Evolutionary conservation across 108 stramenopile genomes (phyloP).

Genomic region (Ochromonas danica): DNA sequence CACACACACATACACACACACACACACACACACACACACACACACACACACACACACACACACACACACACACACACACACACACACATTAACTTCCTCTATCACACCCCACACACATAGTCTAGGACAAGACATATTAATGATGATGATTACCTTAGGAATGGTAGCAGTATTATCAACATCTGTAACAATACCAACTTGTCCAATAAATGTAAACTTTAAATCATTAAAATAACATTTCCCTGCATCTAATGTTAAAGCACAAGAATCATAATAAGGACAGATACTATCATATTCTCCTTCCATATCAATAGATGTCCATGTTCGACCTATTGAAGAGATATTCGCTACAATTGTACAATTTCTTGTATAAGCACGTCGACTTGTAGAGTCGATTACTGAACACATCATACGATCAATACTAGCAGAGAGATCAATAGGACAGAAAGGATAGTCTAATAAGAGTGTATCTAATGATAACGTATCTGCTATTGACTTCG

Average conservation of each 20-base stretch:
- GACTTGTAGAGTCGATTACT: not conserved
- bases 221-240: constrained; percentile 15
- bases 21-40: no score
- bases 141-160: constrained; percentile 25
- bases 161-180: constrained; percentile 7
- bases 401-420: constrained; percentile 34
- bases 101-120: no score
- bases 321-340: not conserved
- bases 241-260: not conserved
- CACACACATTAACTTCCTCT: no score
- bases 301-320: constrained; percentile 35
- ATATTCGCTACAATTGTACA: not conserved
- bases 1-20: no score
- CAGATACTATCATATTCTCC: constrained; percentile 39
- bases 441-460: constrained; percentile 19
- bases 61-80: no score
- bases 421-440: not conserved
- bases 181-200: not conserved
- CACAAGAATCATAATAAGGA: constrained; percentile 41
- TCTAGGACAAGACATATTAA: no score
- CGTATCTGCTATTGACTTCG: not conserved
- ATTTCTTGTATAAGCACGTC: constrained; percentile 19
- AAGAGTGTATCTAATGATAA: not conserved
- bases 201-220: constrained; percentile 19
- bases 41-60: no score